phyloP scores from a whole-genome alignment of 306 rosid species.

The Fragaria nilgerrensis region DNA sequence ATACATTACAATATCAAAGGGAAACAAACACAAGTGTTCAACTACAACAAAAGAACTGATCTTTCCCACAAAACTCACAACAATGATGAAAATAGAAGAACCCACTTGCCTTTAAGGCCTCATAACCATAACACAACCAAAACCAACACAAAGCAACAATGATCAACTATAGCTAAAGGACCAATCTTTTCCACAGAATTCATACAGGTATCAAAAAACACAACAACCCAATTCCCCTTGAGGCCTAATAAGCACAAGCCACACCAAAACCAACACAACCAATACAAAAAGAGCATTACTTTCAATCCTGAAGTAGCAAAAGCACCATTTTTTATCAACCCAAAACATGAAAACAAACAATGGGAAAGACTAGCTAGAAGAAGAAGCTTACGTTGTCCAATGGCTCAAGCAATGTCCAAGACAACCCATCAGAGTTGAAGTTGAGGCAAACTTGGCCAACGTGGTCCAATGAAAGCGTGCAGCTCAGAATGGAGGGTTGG shows the following conservation, averaged over 20 bases:
- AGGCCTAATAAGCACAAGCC: neutral
- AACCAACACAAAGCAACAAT: neutral
- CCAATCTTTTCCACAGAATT: neutral
- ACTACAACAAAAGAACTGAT: neutral
- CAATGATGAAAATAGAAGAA: neutral
- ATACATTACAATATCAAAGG: neutral
- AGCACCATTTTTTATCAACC: neutral
- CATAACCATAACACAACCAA: neutral
- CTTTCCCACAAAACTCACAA: neutral
- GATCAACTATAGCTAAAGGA: neutral
- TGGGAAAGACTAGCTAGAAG: neutral
- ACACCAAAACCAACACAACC: neutral
- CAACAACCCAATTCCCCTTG: neutral
- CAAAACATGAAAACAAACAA: neutral
- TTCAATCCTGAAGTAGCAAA: neutral
- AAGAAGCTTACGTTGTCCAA: conserved; percentile 39
- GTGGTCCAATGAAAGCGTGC: conserved; percentile 57
- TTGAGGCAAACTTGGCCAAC: conserved; percentile 58
- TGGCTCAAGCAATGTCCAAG: conserved; percentile 54
- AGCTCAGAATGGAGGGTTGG: conserved; percentile 39
- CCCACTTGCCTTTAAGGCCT: neutral
- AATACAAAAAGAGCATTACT: conserved; percentile 1
- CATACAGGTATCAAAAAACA: neutral
- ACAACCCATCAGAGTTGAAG: conserved; percentile 55
- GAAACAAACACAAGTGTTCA: neutral